Conservation (phyloP, 108 stramenopile species). For the Poteriospumella lacustris region DNA sequence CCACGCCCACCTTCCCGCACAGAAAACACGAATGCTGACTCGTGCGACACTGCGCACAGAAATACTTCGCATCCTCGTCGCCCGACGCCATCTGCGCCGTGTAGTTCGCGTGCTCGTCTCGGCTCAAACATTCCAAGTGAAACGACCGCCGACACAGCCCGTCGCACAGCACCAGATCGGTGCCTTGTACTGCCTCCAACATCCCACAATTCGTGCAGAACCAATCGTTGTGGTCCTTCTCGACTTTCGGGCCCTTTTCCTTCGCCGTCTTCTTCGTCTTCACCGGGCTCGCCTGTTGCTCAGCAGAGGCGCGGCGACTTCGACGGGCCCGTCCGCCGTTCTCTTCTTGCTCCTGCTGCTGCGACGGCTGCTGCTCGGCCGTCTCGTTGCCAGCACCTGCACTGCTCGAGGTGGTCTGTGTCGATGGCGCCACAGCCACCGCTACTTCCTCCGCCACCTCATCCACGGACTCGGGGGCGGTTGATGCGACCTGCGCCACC, state of each 20-base stretch:
- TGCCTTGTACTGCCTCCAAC: neutral
- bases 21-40: neutral
- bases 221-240: neutral
- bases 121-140: neutral
- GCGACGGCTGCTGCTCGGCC: neutral
- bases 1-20: neutral
- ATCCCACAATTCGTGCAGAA: neutral
- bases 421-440: neutral
- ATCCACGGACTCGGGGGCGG: neutral
- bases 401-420: neutral
- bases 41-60: neutral
- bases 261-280: too few relatives aligned
- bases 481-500: neutral
- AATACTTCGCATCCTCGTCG: too few relatives aligned
- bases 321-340: too few relatives aligned
- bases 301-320: too few relatives aligned
- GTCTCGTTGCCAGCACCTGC: neutral
- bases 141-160: neutral
- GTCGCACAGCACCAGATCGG: constrained; percentile 4
- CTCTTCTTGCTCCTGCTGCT: constrained; percentile 21
- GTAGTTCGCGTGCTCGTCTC: neutral
- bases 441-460: neutral
- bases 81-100: too few relatives aligned
- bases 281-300: too few relatives aligned
- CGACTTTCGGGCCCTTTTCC: neutral